Evolutionary conservation across 2,329 filamentous ascomycete genomes (phyloP), one percentile per base, ranked within the genome.

Genomic region (Alternaria arbusti): DNA sequence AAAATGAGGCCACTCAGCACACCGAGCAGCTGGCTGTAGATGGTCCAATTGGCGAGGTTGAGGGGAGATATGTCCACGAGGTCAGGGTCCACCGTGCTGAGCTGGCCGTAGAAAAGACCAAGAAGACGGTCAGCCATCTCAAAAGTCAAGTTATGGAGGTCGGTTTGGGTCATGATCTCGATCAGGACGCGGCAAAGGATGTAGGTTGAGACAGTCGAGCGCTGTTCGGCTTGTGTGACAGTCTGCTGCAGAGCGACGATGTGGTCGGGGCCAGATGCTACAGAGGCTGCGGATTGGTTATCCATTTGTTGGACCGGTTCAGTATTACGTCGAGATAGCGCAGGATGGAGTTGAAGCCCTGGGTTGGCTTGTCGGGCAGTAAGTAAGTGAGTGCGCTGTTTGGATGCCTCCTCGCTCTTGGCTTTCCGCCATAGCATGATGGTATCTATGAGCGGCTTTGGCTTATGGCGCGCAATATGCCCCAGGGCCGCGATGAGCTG

Each of bases 351-450:
- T 32, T 72, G 65, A 9, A 74, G 69, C 26, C 70, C 52, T 25
- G 73, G 65, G 11, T 63, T 63, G 45, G 74, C 73, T 67, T 77
- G 71, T 40, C 75, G 72, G 20, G 77, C 76, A 65, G 74, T 76
- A 50, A 73, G 74, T 36, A 80, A 63, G 64, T 75, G 74, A 5
- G 70, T 61, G 15, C 77, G 74, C 45, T 77, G 72, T 28, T 72
- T 74, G 47, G 80, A 79, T 26, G 94, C 94, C 22, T 91, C 89
- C 80, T 98, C 95, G 68, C 94, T 97, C 83, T 98, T 98, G 68
- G 89, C 92, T 80, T 97, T 98, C 59, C 96, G 90, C 96, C 96
- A 99, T 30, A 97, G 87, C 93, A 99, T 99, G 79, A 99, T 94
- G 20, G 93, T 94, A 80, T 99, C 96, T 74, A 99, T 97, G 55